Percentiles rank a stretch among this genome's conserved stretches.
Evolutionary conservation across 805 yeast species (phyloP).

Genomic region (Zygotorulaspora chibaensis): DNA sequence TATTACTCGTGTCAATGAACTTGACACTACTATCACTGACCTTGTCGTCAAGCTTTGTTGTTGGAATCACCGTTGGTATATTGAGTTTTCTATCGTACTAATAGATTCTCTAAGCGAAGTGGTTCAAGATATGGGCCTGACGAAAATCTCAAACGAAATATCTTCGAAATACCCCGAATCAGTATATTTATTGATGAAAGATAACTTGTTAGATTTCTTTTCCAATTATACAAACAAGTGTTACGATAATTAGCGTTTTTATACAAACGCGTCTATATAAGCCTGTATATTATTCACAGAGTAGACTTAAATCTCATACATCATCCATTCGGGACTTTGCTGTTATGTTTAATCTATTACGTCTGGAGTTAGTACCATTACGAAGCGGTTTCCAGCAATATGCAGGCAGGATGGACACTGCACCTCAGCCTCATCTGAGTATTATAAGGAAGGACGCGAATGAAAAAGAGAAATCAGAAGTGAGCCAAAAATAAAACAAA

Average conservation of each 20-base stretch:
- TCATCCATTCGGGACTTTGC: background rate
- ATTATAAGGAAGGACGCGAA: background rate
- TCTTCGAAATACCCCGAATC: slow-evolving; percentile 58
- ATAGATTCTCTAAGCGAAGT: slow-evolving; percentile 54
- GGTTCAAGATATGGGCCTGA: slow-evolving; percentile 71
- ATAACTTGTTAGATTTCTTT: slow-evolving; percentile 30
- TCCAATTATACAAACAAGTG: slow-evolving; percentile 25
- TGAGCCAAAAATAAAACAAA: slow-evolving; percentile 6
- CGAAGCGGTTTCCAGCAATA: too few relatives aligned
- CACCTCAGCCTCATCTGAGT: slow-evolving; percentile 5
- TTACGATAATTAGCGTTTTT: slow-evolving; percentile 25
- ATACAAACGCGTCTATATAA: background rate
- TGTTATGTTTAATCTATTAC: too few relatives aligned
- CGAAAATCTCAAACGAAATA: slow-evolving; percentile 69
- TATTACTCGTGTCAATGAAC: slow-evolving; percentile 29
- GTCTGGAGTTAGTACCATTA: too few relatives aligned
- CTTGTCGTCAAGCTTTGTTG: slow-evolving; percentile 73
- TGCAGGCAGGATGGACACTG: too few relatives aligned
- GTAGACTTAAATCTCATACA: background rate
- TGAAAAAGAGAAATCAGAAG: background rate
- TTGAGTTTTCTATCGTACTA: slow-evolving; percentile 75
- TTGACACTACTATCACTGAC: slow-evolving; percentile 60
- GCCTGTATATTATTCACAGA: background rate
- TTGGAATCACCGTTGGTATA: slow-evolving; percentile 99
- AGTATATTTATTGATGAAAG: slow-evolving; percentile 26